Evolutionary conservation across 768 basidiomycete species (phyloP).

Genomic region (Phlegmacium glaucopus): DNA sequence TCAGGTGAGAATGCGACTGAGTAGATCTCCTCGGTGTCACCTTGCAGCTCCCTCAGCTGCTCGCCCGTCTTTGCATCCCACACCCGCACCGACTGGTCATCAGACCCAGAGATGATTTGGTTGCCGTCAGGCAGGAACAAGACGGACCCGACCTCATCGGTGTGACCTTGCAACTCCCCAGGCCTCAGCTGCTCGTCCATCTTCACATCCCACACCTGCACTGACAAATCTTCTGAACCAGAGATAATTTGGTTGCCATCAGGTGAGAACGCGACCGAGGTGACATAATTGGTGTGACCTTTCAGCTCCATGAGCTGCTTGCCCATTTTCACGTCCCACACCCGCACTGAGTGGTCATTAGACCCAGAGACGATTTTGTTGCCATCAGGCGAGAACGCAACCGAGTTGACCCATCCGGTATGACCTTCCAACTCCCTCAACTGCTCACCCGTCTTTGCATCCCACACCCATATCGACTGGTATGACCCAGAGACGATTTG

Average conservation of each 20-base stretch:
- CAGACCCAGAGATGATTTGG: not conserved
- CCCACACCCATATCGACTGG: slow-evolving; percentile 7
- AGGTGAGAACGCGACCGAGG: slow-evolving; percentile 1
- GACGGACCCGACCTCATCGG: not conserved
- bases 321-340: not conserved
- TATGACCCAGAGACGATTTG: slow-evolving; percentile 1
- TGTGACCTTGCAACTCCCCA: not conserved
- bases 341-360: not conserved
- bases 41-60: not conserved
- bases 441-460: slow-evolving; percentile 1
- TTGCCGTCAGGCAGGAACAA: slow-evolving; percentile 6
- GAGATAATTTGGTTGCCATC: slow-evolving; percentile 4
- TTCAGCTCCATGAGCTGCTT: slow-evolving; percentile 2
- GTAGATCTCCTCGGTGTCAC: not conserved
- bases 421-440: not conserved
- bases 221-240: not conserved
- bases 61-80: not conserved
- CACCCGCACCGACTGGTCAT: slow-evolving; percentile 1
- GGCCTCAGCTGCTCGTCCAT: not conserved
- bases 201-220: not conserved
- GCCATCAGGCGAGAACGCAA: not conserved
- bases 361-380: not conserved
- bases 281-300: slow-evolving; percentile 1
- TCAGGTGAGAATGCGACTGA: slow-evolving; percentile 6
- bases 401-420: not conserved